Evolutionary conservation across 2,329 filamentous ascomycete species (phyloP).

Genomic region (Botrytis tulipae): DNA sequence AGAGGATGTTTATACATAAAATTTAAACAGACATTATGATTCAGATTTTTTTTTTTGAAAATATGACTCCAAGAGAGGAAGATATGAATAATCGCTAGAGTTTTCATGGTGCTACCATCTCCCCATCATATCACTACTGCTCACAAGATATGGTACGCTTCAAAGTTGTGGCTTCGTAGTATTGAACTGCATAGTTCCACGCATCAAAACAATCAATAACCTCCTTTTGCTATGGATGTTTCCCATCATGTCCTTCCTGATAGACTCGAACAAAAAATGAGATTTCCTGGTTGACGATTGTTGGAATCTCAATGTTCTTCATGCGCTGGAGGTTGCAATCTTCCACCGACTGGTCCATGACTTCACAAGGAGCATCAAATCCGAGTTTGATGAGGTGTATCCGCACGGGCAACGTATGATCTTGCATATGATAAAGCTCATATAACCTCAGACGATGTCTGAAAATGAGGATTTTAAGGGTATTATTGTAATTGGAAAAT

Average conservation of each 20-base stretch:
- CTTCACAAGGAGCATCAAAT: neutral
- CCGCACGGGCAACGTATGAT: neutral
- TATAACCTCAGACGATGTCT: conserved; percentile 3
- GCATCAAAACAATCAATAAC: neutral
- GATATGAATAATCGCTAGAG: neutral
- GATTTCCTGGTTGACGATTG: neutral
- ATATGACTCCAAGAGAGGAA: neutral
- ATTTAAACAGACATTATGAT: neutral
- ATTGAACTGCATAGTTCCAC: neutral
- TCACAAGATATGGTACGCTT: neutral
- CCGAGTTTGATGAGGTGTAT: neutral
- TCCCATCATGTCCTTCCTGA: neutral
- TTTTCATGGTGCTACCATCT: neutral
- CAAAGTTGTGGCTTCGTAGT: neutral
- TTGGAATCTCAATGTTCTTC: neutral
- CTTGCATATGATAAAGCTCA: neutral
- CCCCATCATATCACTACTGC: neutral
- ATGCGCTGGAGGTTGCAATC: neutral
- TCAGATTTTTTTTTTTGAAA: neutral
- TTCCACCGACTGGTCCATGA: neutral
- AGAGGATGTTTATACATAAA: neutral
- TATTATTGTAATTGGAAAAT: neutral
- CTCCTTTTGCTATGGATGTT: neutral
- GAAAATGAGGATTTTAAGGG: neutral
- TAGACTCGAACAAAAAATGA: neutral